Conservation (phyloP, 306 rosid genomes). For the Sindora glabra region DNA sequence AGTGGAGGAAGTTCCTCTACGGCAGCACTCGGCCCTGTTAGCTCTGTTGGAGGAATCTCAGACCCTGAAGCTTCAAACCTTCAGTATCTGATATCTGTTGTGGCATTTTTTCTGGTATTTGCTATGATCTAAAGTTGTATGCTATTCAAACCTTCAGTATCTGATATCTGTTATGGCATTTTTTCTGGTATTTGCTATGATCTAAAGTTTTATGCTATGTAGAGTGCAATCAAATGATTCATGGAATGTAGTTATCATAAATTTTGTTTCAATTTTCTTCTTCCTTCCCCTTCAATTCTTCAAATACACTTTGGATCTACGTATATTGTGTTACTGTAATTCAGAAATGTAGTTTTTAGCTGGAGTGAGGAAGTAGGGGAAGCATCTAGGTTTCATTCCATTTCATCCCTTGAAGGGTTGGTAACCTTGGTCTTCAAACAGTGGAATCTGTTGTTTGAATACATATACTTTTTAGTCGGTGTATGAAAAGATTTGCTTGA, state of each 20-base stretch:
- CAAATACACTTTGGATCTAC: not conserved
- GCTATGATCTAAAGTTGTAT: too few relatives aligned
- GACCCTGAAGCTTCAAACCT: constrained; percentile 32
- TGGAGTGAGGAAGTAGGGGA: too few relatives aligned
- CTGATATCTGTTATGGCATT: constrained; percentile 24
- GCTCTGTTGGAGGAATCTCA: constrained; percentile 33
- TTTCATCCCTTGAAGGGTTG: too few relatives aligned
- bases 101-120: too few relatives aligned
- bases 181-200: constrained; percentile 30
- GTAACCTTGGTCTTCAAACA: too few relatives aligned
- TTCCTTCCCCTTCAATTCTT: not conserved
- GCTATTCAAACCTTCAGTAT: too few relatives aligned
- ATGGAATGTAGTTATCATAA: constrained; percentile 23
- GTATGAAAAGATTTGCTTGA: too few relatives aligned
- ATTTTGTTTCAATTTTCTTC: constrained; percentile 6
- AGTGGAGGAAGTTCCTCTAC: constrained; percentile 36
- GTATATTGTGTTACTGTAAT: not conserved
- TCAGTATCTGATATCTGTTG: too few relatives aligned
- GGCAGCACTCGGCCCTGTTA: constrained; percentile 38
- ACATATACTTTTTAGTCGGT: too few relatives aligned
- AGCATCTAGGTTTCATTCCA: too few relatives aligned
- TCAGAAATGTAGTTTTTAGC: not conserved
- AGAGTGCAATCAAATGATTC: constrained; percentile 17
- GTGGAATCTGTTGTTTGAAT: too few relatives aligned
- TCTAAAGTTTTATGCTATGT: not conserved